Percentiles rank a stretch among this genome's conserved stretches.
These are phyloP conservation scores for Extremus antarcticus DNA, from an alignment of 495 filamentous ascomycete species.

Conservation along the genomic window DNA sequence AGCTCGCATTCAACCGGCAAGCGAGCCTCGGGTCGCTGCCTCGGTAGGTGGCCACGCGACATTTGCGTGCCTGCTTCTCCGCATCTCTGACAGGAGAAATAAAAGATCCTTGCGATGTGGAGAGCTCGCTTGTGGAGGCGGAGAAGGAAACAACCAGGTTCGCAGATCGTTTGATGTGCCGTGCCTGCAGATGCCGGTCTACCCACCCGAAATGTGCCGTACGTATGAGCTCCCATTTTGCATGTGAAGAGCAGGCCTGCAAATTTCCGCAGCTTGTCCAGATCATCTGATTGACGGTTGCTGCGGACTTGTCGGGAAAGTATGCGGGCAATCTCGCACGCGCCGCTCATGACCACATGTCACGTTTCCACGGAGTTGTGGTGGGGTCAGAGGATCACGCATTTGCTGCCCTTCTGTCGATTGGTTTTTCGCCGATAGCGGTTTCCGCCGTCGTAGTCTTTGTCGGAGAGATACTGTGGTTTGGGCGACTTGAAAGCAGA, in stretches of 20 bases:
- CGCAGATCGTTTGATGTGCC: neutral
- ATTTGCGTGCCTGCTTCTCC: neutral
- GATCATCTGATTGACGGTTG: neutral
- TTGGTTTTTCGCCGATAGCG: neutral
- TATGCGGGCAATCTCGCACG: neutral
- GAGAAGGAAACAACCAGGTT: neutral
- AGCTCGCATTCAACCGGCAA: neutral
- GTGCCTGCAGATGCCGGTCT: neutral
- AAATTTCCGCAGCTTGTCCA: neutral
- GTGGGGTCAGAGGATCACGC: conserved; percentile 14
- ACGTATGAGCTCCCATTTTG: neutral
- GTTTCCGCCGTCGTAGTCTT: neutral
- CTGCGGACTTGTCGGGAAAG: neutral
- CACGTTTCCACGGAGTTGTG: neutral
- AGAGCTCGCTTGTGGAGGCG: neutral
- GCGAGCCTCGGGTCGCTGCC: neutral
- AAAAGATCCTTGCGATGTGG: neutral
- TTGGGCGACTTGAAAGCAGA: neutral
- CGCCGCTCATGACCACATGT: neutral
- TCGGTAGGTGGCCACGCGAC: neutral
- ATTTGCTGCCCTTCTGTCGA: conserved; percentile 7
- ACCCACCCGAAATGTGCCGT: neutral
- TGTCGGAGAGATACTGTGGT: neutral
- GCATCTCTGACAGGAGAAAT: neutral
- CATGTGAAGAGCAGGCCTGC: neutral